Conservation (phyloP, 495 filamentous ascomycete species). For the Penicillium roqueforti region DNA sequence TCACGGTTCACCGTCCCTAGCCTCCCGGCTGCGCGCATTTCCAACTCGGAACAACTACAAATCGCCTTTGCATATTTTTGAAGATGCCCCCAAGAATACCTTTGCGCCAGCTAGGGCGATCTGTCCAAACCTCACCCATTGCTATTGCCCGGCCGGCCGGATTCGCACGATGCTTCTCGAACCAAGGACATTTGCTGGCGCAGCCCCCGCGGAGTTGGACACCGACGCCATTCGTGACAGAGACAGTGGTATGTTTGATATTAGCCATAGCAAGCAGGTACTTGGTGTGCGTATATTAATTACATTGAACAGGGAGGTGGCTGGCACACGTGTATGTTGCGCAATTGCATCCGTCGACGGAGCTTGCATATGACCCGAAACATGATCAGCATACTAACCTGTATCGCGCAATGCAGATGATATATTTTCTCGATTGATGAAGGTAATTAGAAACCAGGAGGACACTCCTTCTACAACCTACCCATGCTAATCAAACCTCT, state of each 20-base stretch:
- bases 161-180: constrained; percentile 31
- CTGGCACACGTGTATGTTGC: constrained; percentile 77
- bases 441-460: constrained; percentile 42
- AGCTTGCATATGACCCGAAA: constrained; percentile 1
- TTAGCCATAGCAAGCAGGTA: neutral
- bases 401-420: constrained; percentile 54
- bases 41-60: neutral
- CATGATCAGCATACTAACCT: constrained; percentile 10
- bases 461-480: neutral
- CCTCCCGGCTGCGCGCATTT: constrained; percentile 6
- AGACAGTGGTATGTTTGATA: constrained; percentile 67
- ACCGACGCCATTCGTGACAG: constrained; percentile 70
- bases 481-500: neutral
- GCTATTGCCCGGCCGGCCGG: constrained; percentile 6
- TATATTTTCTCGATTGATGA: constrained; percentile 76
- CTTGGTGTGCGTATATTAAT: constrained; percentile 20
- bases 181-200: constrained; percentile 34
- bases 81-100: constrained; percentile 21
- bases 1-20: constrained; percentile 6
- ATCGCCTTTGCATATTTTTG: neutral
- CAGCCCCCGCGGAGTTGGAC: constrained; percentile 51
- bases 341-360: neutral
- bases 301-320: constrained; percentile 66
- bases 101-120: constrained; percentile 28
- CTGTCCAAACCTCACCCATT: constrained; percentile 10